Evolutionary conservation across 768 basidiomycete genomes (phyloP).

Genomic region (Lactarius deliciosus): DNA sequence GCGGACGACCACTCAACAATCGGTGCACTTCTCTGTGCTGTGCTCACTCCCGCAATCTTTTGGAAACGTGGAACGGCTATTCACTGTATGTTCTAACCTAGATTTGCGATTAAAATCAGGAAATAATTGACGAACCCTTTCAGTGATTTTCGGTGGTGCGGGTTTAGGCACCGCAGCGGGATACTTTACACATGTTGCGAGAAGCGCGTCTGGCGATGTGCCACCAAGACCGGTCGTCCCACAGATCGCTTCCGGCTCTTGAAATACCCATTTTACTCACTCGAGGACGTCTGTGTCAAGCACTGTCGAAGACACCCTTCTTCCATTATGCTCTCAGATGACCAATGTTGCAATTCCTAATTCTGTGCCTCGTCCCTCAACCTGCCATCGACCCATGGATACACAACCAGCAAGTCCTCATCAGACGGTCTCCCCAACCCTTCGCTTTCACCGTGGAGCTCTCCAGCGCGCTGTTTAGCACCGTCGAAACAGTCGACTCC

Average conservation of each 20-base stretch:
- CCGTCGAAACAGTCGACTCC: conserved; percentile 74
- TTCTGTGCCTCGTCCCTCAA: conserved; percentile 38
- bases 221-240: conserved; percentile 42
- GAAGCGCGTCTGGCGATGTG: conserved; percentile 54
- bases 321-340: conserved; percentile 12
- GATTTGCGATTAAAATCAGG: background rate
- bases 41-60: conserved; percentile 65
- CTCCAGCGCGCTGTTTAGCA: conserved; percentile 28
- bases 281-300: conserved; percentile 6
- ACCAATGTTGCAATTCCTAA: conserved; percentile 31
- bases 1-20: conserved; percentile 76
- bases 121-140: conserved; percentile 8
- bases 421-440: conserved; percentile 22
- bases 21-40: conserved; percentile 61
- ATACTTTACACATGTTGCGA: conserved; percentile 54
- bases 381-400: conserved; percentile 39
- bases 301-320: background rate
- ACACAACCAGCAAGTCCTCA: conserved; percentile 35
- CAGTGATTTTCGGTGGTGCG: conserved; percentile 72
- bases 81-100: conserved; percentile 50
- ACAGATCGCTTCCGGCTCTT: conserved; percentile 31
- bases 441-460: conserved; percentile 20
- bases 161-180: conserved; percentile 65
- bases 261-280: background rate
- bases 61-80: conserved; percentile 65